These are phyloP conservation scores for Chlorella sorokiniana DNA, from an alignment of 139 green algal species.

Conservation along the genomic window DNA sequence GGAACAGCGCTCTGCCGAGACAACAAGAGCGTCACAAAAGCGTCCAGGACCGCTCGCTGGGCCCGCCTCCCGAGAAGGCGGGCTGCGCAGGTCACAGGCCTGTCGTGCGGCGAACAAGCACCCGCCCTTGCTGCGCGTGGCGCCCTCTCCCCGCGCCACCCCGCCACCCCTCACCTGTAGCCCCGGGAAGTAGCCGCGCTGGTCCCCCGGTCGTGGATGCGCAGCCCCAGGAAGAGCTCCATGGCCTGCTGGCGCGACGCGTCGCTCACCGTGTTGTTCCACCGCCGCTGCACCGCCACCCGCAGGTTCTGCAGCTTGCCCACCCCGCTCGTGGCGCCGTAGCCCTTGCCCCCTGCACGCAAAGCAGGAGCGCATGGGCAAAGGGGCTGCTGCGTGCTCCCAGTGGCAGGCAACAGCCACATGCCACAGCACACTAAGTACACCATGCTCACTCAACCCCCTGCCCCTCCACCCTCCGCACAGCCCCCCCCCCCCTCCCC, in stretches of 20 bases:
- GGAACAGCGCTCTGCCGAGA: too few relatives aligned
- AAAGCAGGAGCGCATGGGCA: neutral
- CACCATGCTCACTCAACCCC: too few relatives aligned
- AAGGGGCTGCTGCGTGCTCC: too few relatives aligned
- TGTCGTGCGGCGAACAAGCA: neutral
- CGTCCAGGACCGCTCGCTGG: too few relatives aligned
- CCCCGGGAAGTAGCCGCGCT: constrained; percentile 24
- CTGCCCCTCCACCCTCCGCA: neutral
- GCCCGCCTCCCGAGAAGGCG: too few relatives aligned
- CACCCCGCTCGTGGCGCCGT: constrained; percentile 43
- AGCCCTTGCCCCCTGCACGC: constrained; percentile 17
- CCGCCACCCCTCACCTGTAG: constrained; percentile 19
- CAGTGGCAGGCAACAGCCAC: neutral
- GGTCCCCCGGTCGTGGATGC: constrained; percentile 21
- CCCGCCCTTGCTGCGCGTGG: neutral
- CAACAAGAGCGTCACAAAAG: too few relatives aligned
- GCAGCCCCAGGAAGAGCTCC: constrained; percentile 87
- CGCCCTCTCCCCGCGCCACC: neutral
- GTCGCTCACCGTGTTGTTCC: constrained; percentile 74
- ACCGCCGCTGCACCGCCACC: constrained; percentile 74
- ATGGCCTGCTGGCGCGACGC: constrained; percentile 53
- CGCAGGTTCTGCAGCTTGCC: constrained; percentile 70
- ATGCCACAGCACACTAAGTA: neutral
- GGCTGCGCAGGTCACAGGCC: too few relatives aligned
- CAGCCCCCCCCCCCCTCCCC: neutral